Evolutionary conservation across 345 rosid genomes (phyloP).

Genomic region (Combretum micranthum): DNA sequence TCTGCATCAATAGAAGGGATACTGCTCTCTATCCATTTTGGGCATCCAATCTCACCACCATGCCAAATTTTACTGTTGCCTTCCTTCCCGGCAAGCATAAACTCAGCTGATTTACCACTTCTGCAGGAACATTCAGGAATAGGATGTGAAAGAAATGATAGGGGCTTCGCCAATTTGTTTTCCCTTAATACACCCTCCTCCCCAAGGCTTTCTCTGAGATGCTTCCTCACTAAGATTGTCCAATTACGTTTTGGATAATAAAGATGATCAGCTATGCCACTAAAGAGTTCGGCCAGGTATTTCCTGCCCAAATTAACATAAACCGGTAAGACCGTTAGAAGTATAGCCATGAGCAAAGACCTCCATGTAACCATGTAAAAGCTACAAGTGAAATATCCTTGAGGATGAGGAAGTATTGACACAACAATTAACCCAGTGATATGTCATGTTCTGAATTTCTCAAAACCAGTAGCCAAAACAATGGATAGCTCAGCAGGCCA

Average conservation of each 20-base stretch:
- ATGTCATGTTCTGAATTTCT: too few relatives aligned
- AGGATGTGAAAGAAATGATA: constrained; percentile 75
- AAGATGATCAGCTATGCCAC: constrained; percentile 52
- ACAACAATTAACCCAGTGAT: too few relatives aligned
- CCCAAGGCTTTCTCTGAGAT: constrained; percentile 78
- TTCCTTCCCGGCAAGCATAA: constrained; percentile 28
- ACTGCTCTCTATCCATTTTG: constrained; percentile 68
- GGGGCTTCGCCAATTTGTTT: constrained; percentile 57
- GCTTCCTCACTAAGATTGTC: constrained; percentile 62
- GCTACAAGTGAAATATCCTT: too few relatives aligned
- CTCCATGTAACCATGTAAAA: too few relatives aligned
- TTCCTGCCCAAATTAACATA: constrained; percentile 44
- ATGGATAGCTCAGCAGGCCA: too few relatives aligned
- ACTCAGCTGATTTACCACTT: constrained; percentile 28
- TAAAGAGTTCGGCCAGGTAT: constrained; percentile 48
- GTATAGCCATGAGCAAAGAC: too few relatives aligned
- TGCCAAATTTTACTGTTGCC: constrained; percentile 23
- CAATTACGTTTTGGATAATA: constrained; percentile 76
- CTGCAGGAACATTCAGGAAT: constrained; percentile 96
- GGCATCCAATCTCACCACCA: constrained; percentile 88
- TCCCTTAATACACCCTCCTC: constrained; percentile 71
- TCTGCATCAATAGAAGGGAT: constrained; percentile 13
- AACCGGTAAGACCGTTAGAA: background rate
- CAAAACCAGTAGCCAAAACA: too few relatives aligned
- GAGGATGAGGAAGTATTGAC: too few relatives aligned